Evolutionary conservation across 331 rosid genomes (phyloP), one percentile per base, ranked within the genome.

Genomic region (Stylosanthes scabra): DNA sequence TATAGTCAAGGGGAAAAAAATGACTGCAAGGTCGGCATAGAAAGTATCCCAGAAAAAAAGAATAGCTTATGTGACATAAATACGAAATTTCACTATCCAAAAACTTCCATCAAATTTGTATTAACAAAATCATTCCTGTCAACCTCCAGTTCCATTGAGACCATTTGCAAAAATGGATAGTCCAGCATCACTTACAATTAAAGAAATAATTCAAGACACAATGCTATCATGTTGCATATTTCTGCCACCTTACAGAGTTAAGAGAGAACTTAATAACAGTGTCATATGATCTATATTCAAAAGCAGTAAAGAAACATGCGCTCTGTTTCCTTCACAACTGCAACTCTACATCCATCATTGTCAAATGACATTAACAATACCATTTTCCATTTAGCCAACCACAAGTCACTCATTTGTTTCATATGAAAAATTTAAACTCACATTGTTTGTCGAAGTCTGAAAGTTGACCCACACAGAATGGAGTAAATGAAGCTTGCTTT

Each of bases 381-480:
- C 25, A 45, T 63, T 45, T 75, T 70, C 77, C 29, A 63, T 46
- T 79, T 65, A 44, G 59, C 45, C 52, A 54, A 60, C 58, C 64
- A 56, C 25, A 46, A 34, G 57, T 12, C 66, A 59, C 42, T 20
- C n/a, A 25, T 40, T 75, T 58, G 68, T 20, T 49, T 68, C 45
- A 39, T 42, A 6, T 29, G 16, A 80, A 72, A 61, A 74, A 47
- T 44, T 55, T 47, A 52, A 69, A 74, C 96, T 91, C 86, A 94
- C 99, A 80, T 94, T 94, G 89, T 84, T 90, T 12, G 90, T 75
- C 50, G 99, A 88, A 69, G 97, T 91, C 89, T 94, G 97, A 82
- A 94, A 94, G 84, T 94, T 94, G 29, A 90, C 91, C 99, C 96
- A 94, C 78, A 94, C 95, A 74, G 96, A 94, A 76, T 91, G 97